Percentiles rank a stretch among this genome's conserved stretches.
phyloP scores from a whole-genome alignment of 1,139 yeast genomes.

The Protomyces inouyei region DNA sequence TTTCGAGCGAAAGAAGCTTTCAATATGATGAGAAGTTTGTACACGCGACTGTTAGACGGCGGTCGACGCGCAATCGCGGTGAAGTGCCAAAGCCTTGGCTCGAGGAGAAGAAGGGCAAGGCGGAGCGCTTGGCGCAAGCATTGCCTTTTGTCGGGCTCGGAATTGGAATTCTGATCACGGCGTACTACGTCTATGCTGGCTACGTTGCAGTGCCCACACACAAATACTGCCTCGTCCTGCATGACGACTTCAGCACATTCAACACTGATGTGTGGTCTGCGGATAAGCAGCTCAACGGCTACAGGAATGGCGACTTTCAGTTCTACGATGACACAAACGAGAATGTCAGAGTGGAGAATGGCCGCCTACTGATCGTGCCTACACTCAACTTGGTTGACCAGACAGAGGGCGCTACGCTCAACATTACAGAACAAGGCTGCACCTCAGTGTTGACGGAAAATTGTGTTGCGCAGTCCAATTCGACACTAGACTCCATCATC shows the following conservation, averaged over 20 bases:
- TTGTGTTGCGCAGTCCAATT: slow-evolving; percentile 21
- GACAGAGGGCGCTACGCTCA: not conserved
- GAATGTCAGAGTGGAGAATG: slow-evolving; percentile 61
- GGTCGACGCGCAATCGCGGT: not conserved
- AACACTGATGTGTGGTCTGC: slow-evolving; percentile 21
- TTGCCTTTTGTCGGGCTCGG: slow-evolving; percentile 8
- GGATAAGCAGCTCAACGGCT: slow-evolving; percentile 30
- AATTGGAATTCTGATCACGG: slow-evolving; percentile 25
- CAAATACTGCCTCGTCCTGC: slow-evolving; percentile 28
- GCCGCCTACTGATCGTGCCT: slow-evolving; percentile 65
- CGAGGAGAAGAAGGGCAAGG: not conserved
- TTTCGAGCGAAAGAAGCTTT: not conserved
- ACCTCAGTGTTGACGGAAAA: not conserved
- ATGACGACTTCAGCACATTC: slow-evolving; percentile 24
- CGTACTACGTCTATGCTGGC: slow-evolving; percentile 28
- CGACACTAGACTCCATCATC: slow-evolving; percentile 26
- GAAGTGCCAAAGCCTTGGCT: not conserved
- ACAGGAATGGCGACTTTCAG: slow-evolving; percentile 30
- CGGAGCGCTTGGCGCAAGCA: not conserved
- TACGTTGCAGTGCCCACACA: slow-evolving; percentile 22
- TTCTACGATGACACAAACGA: slow-evolving; percentile 26
- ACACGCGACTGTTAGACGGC: not conserved
- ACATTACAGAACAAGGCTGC: not conserved
- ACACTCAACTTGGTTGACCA: slow-evolving; percentile 4
- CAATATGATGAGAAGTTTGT: not conserved